Conservation (phyloP, 176 grass and related monocot genomes). For the Juncus inflexus region DNA sequence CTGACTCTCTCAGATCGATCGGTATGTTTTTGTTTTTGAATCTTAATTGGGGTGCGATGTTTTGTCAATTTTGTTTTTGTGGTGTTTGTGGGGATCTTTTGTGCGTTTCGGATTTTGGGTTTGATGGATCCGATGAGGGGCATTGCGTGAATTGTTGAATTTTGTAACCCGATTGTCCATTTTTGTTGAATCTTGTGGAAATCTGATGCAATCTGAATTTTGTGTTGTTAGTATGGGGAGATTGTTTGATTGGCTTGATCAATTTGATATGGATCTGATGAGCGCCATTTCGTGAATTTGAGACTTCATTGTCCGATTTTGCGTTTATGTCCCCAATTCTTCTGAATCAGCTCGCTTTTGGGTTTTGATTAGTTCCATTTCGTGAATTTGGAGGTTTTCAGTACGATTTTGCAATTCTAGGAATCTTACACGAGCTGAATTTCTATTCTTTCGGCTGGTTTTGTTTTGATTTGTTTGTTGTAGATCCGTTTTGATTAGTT, state of each 20-base stretch:
- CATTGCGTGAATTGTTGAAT: slow-evolving; percentile 20
- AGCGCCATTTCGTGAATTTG: slow-evolving; percentile 17
- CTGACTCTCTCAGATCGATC: slow-evolving; percentile 25
- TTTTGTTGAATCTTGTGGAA: slow-evolving; percentile 18
- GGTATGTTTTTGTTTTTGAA: slow-evolving; percentile 1
- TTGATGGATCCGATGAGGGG: slow-evolving; percentile 18
- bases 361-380: not conserved
- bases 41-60: slow-evolving; percentile 6
- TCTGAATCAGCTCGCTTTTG: slow-evolving; percentile 2
- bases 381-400: not conserved
- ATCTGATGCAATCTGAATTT: slow-evolving; percentile 21
- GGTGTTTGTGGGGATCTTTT: slow-evolving; percentile 12
- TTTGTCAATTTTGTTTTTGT: slow-evolving; percentile 21
- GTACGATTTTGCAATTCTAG: slow-evolving; percentile 8
- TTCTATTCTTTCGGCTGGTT: slow-evolving; percentile 4
- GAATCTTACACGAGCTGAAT: slow-evolving; percentile 13
- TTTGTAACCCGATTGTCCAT: slow-evolving; percentile 6
- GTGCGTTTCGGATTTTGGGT: not conserved
- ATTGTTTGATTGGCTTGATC: slow-evolving; percentile 11
- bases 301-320: slow-evolving; percentile 2
- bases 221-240: not conserved
- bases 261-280: slow-evolving; percentile 16
- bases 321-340: slow-evolving; percentile 1
- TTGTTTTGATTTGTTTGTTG: slow-evolving; percentile 9
- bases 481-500: slow-evolving; percentile 5